Evolutionary conservation across 352 stramenopile species (phyloP).

Genomic region (Phytophthora constricta): DNA sequence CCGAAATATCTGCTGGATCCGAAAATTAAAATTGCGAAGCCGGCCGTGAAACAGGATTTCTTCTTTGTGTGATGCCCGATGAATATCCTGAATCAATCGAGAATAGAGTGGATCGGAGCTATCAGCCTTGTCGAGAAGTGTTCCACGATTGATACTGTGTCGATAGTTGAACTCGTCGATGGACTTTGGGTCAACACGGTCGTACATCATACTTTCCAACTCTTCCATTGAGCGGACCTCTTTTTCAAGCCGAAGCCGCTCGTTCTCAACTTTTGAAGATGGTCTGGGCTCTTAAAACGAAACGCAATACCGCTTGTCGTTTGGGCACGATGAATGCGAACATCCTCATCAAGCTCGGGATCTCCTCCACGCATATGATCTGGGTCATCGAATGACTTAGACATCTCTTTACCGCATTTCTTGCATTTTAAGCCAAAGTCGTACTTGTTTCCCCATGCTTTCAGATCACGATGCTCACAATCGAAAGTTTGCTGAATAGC

Average conservation of each 20-base stretch:
- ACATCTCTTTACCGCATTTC: constrained; percentile 73
- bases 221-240: constrained; percentile 63
- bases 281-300: constrained; percentile 38
- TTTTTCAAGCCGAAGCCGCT: constrained; percentile 76
- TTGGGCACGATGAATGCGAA: constrained; percentile 57
- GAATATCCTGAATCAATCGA: constrained; percentile 55
- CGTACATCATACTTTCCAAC: constrained; percentile 61
- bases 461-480: constrained; percentile 65
- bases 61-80: constrained; percentile 65
- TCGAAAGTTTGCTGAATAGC: constrained; percentile 48
- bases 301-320: constrained; percentile 46
- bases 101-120: constrained; percentile 57
- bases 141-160: constrained; percentile 59
- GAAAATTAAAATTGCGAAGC: constrained; percentile 72
- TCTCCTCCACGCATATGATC: constrained; percentile 57
- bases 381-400: constrained; percentile 58
- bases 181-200: constrained; percentile 58
- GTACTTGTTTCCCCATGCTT: constrained; percentile 76
- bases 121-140: constrained; percentile 24
- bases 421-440: constrained; percentile 64
- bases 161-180: constrained; percentile 81
- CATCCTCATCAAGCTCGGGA: constrained; percentile 53
- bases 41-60: constrained; percentile 73
- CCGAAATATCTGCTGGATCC: constrained; percentile 60
- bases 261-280: constrained; percentile 62